Evolutionary conservation across 441 rosid genomes (phyloP), one percentile per base, ranked within the genome.

Genomic region (Omphalea diandra): DNA sequence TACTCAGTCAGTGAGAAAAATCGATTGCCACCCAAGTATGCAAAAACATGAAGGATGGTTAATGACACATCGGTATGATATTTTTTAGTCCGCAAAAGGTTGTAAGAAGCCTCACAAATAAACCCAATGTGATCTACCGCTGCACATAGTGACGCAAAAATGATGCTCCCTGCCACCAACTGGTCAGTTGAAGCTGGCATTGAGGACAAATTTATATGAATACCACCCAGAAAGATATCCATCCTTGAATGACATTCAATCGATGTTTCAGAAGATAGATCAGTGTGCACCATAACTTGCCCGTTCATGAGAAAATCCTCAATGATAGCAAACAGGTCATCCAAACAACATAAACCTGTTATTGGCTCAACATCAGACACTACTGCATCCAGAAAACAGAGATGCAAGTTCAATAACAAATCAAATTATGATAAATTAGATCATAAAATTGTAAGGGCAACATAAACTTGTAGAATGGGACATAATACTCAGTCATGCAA

Each of bases 31-130:
- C 85, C 87, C 69, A 89, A 49, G 76, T 76, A 81, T 68, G 90
- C 90, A 80, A 90, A 85, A 76, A 86, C 73, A 61, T 91, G 99
- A 78, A 95, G 91, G 79, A 95, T 79, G 31, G 77, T 77, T 69
- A 95, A 83, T 69, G 81, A 70, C 71, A 69, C 58, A 20, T 83
- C 77, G 52, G 79, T 66, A 40, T 86, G 84, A 67, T 66, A 81
- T 44, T 63, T 69, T 63, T 18, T 79, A 46, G 41, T 77, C 63
- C 71, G 67, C 50, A 87, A 71, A 76, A 95, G 80, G 59, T 81
- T 84, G 81, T 78, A 88, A 27, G 90, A 90, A 70, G 82, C 83
- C 81, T 86, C 92, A 40, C 79, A 84, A 62, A 87, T 65, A 77
- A 77, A 79, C 71, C 73, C 84, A 58, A 81, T 43, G 43, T 65